A percentile compares a stretch with the other conserved stretches of the same genome.
Conservation (phyloP, 306 rosid genomes). For the Prunus dulcis region DNA sequence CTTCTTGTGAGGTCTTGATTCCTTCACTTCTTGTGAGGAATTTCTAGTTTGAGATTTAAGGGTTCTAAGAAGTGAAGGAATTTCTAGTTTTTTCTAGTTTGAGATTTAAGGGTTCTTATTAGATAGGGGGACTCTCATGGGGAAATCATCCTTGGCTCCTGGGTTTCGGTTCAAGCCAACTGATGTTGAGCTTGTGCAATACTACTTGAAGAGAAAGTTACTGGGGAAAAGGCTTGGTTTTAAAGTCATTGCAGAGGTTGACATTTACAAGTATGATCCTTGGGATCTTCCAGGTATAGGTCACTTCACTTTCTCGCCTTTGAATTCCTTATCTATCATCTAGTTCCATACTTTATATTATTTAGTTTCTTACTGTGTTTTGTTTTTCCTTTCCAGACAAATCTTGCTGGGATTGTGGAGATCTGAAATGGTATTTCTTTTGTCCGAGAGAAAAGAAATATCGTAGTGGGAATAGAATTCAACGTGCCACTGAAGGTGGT, state of each 20-base stretch:
- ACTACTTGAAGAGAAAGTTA: constrained; percentile 60
- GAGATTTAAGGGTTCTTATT: neutral
- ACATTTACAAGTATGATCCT: constrained; percentile 59
- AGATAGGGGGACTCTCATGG: constrained; percentile 21
- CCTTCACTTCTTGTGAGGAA: constrained; percentile 8
- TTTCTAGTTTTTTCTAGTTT: neutral
- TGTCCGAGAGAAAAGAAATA: constrained; percentile 58
- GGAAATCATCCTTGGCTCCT: constrained; percentile 31
- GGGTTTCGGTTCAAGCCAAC: constrained; percentile 79
- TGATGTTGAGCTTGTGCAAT: constrained; percentile 51
- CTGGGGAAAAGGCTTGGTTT: constrained; percentile 25
- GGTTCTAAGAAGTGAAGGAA: too few species aligned
- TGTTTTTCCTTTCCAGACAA: constrained; percentile 33
- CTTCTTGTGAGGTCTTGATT: constrained; percentile 3
- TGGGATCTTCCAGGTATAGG: constrained; percentile 77
- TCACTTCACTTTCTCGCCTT: neutral
- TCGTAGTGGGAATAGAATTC: constrained; percentile 50
- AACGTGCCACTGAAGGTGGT: constrained; percentile 55
- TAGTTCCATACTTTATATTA: neutral
- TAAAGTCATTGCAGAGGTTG: constrained; percentile 51
- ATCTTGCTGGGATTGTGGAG: constrained; percentile 43
- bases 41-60: neutral
- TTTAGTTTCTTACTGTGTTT: neutral
- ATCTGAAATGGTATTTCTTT: constrained; percentile 73
- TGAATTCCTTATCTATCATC: neutral